Conservation (phyloP, 345 rosid genomes). For the Balakata baccata region DNA sequence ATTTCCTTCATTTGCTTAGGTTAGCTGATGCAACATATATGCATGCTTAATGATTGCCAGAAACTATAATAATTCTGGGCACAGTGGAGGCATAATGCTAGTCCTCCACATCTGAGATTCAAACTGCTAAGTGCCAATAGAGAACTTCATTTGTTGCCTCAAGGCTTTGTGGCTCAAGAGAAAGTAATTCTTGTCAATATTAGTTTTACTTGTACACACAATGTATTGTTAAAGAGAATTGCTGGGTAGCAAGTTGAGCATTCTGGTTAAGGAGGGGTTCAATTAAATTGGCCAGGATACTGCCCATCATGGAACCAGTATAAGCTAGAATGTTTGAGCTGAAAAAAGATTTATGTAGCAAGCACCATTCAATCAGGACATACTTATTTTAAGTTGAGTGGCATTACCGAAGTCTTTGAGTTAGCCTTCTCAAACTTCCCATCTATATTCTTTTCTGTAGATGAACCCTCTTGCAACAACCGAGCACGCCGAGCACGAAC, state of each 20-base stretch:
- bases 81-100: not conserved
- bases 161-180: not conserved
- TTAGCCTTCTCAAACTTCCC: slow-evolving; percentile 30
- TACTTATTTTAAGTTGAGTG: slow-evolving; percentile 12
- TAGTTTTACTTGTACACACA: no score
- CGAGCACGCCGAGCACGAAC: slow-evolving; percentile 72
- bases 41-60: not conserved
- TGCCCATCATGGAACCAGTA: not conserved
- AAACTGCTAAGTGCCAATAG: not conserved
- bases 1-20: not conserved
- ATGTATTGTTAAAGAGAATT: no score
- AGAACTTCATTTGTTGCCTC: not conserved
- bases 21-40: not conserved
- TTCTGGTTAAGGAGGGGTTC: not conserved
- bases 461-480: slow-evolving; percentile 31
- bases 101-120: not conserved
- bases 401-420: slow-evolving; percentile 41
- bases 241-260: not conserved
- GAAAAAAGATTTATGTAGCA: not conserved
- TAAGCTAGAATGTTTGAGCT: not conserved
- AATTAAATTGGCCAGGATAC: not conserved
- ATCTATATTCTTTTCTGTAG: slow-evolving; percentile 19
- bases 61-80: not conserved
- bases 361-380: not conserved
- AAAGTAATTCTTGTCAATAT: not conserved